A percentile compares a stretch with the other conserved stretches of the same genome.
phyloP scores from a whole-genome alignment of 176 grass and related monocot genomes.

The Chloris gayana region DNA sequence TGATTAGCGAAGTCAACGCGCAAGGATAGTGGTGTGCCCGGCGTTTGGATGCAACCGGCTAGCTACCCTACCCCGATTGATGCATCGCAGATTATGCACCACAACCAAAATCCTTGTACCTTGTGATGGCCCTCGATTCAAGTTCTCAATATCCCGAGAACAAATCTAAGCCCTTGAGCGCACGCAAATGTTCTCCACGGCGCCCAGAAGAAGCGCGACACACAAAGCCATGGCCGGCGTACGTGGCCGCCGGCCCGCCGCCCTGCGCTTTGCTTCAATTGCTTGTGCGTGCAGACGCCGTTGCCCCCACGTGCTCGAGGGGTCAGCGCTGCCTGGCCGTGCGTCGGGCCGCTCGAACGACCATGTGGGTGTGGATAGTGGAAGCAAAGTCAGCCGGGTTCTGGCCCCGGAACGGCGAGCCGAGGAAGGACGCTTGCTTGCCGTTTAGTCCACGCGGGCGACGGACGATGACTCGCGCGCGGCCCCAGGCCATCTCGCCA shows the following conservation, averaged over 20 bases:
- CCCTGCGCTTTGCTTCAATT: not conserved
- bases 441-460: slow-evolving; percentile 26
- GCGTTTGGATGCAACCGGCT: too few species aligned
- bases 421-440: slow-evolving; percentile 9
- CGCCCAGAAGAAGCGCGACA: not conserved
- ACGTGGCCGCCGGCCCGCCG: not conserved
- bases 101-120: not conserved
- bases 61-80: too few species aligned
- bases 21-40: too few species aligned
- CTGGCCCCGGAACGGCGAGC: not conserved
- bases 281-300: slow-evolving; percentile 37
- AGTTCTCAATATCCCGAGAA: slow-evolving; percentile 8
- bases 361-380: not conserved
- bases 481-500: not conserved
- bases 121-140: not conserved
- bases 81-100: too few species aligned
- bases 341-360: not conserved
- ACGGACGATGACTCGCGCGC: not conserved
- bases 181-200: slow-evolving; percentile 6
- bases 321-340: slow-evolving; percentile 4
- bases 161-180: slow-evolving; percentile 22
- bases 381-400: not conserved
- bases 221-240: not conserved
- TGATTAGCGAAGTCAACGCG: too few species aligned
- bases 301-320: not conserved